phyloP scores from a whole-genome alignment of 352 stramenopile species.

The Halophytophthora batemanensis region DNA sequence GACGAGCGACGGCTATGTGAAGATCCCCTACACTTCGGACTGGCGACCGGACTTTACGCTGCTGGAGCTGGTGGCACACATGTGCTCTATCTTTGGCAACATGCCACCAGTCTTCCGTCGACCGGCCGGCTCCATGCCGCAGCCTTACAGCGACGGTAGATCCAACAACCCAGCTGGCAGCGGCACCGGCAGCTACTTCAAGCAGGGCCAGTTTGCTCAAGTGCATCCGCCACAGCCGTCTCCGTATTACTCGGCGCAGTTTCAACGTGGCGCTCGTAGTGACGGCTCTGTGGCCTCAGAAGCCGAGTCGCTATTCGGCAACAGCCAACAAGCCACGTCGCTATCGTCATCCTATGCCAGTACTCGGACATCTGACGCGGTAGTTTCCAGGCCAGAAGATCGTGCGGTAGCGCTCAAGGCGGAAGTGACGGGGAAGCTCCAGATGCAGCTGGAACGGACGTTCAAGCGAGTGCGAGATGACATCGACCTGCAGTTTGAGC shows the following conservation, averaged over 20 bases:
- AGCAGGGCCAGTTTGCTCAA: conserved; percentile 33
- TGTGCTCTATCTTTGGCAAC: conserved; percentile 89
- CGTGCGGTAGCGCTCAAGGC: conserved; percentile 48
- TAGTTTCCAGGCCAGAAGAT: conserved; percentile 32
- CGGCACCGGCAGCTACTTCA: conserved; percentile 43
- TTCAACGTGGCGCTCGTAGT: conserved; percentile 24
- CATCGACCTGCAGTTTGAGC: conserved; percentile 85
- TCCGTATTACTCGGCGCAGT: conserved; percentile 29
- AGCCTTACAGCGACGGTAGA: conserved; percentile 28
- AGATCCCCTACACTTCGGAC: conserved; percentile 83
- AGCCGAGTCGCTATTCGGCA: conserved; percentile 46
- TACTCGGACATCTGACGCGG: conserved; percentile 6
- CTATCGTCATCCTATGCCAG: conserved; percentile 16
- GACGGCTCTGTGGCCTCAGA: conserved; percentile 13
- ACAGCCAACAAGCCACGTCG: conserved; percentile 18
- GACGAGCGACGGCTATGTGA: conserved; percentile 81
- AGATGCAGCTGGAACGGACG: conserved; percentile 69
- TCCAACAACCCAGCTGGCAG: conserved; percentile 24
- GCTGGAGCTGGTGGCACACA: conserved; percentile 81
- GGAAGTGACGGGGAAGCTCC: conserved; percentile 77
- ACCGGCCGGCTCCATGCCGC: conserved; percentile 37
- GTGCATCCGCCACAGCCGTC: conserved; percentile 29
- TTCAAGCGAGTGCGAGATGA: conserved; percentile 85
- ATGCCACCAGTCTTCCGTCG: conserved; percentile 83
- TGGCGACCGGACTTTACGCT: conserved; percentile 84